Percentiles rank a stretch among this genome's conserved stretches.
Conservation (phyloP, 2,329 filamentous ascomycete species). For the Monilinia polystroma region DNA sequence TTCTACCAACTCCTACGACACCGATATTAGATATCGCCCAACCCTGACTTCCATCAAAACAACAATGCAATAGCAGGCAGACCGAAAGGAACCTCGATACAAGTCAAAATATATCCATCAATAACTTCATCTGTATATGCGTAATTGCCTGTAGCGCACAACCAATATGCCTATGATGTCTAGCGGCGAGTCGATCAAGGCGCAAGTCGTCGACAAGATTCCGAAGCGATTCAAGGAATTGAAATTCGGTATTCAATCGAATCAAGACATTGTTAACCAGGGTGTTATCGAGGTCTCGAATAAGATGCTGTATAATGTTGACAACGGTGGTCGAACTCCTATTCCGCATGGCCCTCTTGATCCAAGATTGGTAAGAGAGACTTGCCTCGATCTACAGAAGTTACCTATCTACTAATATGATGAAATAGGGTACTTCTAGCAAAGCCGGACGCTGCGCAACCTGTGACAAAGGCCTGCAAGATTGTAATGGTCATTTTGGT, state of each 20-base stretch:
- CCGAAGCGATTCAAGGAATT: slow-evolving; percentile 91
- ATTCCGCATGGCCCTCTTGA: slow-evolving; percentile 86
- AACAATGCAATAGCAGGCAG: slow-evolving; percentile 16
- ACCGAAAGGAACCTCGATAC: background rate
- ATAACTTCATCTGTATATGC: slow-evolving; percentile 12
- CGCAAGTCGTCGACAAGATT: slow-evolving; percentile 83
- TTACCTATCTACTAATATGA: background rate
- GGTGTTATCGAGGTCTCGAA: slow-evolving; percentile 94
- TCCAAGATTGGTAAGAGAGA: slow-evolving; percentile 62
- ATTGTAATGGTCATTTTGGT: slow-evolving; percentile 94
- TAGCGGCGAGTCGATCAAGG: slow-evolving; percentile 56
- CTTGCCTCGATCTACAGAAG: background rate
- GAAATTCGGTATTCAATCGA: slow-evolving; percentile 92
- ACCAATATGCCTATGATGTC: slow-evolving; percentile 33
- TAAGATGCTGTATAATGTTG: slow-evolving; percentile 87
- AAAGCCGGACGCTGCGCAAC: slow-evolving; percentile 79
- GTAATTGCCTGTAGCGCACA: slow-evolving; percentile 11
- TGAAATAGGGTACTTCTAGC: slow-evolving; percentile 70
- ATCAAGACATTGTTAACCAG: slow-evolving; percentile 93
- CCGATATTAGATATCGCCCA: background rate
- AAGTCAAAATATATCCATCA: background rate
- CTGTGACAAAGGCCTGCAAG: slow-evolving; percentile 75
- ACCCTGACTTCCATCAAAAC: background rate
- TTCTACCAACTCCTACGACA: background rate
- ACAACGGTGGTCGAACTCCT: slow-evolving; percentile 71